Evolutionary conservation across 1,284 basidiomycete species (phyloP).

Genomic region (Mycena citricolor): DNA sequence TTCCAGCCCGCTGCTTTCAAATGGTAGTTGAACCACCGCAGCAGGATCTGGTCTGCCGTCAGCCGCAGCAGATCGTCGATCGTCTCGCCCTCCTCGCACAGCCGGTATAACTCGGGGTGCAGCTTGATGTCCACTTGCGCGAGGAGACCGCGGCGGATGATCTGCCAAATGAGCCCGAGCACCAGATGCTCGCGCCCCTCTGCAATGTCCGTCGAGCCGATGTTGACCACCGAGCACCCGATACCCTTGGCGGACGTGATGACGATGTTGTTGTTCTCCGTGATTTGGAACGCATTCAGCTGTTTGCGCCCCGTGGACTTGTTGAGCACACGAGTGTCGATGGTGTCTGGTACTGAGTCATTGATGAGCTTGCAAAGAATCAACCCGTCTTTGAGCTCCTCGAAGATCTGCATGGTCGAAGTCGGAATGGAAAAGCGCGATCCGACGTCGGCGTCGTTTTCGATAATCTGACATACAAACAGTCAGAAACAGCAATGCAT

Average conservation of each 20-base stretch:
- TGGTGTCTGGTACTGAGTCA: constrained; percentile 98
- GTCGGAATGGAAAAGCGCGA: constrained; percentile 90
- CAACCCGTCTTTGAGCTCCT: constrained; percentile 94
- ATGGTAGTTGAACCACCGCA: constrained; percentile 99
- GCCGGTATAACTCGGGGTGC: constrained; percentile 93
- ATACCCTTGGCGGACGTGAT: constrained; percentile 98
- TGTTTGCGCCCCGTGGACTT: constrained; percentile 75
- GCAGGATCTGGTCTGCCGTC: constrained; percentile 94
- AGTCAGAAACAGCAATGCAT: too few species aligned
- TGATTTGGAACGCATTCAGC: constrained; percentile 96
- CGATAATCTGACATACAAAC: constrained; percentile 88
- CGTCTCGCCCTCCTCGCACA: constrained; percentile 96
- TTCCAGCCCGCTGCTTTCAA: constrained; percentile 94
- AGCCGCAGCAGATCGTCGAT: constrained; percentile 92
- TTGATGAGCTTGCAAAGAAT: constrained; percentile 99
- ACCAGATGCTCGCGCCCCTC: constrained; percentile 97
- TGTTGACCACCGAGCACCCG: constrained; percentile 98
- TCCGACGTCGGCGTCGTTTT: constrained; percentile 86
- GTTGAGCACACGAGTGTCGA: constrained; percentile 97
- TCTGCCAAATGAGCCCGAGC: constrained; percentile 98
- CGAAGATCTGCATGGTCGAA: constrained; percentile 98
- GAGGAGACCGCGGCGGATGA: constrained; percentile 92
- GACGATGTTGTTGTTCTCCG: constrained; percentile 99
- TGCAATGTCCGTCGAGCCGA: constrained; percentile 89
- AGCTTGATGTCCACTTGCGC: constrained; percentile 97